A percentile compares a stretch with the other conserved stretches of the same genome.
Evolutionary conservation across 2,329 filamentous ascomycete genomes (phyloP).

Genomic region (Pezicula carpinea): DNA sequence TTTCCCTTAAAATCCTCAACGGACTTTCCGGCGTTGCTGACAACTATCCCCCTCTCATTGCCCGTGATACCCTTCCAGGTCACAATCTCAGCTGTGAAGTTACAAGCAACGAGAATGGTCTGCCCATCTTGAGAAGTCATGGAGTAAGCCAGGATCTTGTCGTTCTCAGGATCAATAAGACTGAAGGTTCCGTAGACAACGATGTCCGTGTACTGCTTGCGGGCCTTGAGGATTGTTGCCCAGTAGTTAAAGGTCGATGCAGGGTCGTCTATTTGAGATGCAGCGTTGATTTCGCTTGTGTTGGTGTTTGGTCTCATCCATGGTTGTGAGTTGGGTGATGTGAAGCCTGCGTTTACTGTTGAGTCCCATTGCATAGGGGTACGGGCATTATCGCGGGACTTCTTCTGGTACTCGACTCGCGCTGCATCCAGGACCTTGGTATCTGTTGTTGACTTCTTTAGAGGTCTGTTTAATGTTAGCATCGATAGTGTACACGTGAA

Average conservation of each 20-base stretch:
- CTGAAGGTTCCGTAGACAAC: constrained; percentile 66
- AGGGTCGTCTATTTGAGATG: constrained; percentile 41
- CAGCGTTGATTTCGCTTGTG: constrained; percentile 58
- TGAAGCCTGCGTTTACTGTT: constrained; percentile 61
- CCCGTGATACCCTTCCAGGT: not conserved
- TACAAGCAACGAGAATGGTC: not conserved
- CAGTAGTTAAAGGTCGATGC: constrained; percentile 58
- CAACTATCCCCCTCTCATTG: not conserved
- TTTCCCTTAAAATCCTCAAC: not conserved
- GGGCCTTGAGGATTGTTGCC: constrained; percentile 50
- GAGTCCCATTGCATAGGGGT: constrained; percentile 69
- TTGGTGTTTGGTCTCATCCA: constrained; percentile 70
- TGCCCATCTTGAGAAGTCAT: constrained; percentile 8
- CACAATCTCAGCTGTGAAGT: not conserved
- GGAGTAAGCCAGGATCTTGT: constrained; percentile 51
- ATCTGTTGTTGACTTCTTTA: constrained; percentile 30
- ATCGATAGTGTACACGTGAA: constrained; percentile 15
- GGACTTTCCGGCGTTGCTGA: not conserved
- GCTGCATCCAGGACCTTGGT: constrained; percentile 33
- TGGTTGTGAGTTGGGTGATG: constrained; percentile 43
- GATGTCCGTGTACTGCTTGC: constrained; percentile 56
- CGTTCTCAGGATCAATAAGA: constrained; percentile 44
- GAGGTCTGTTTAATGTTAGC: constrained; percentile 21
- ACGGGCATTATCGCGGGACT: constrained; percentile 64
- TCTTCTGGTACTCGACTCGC: constrained; percentile 48